Evolutionary conservation across 176 grass and related monocot genomes (phyloP), one percentile per base, ranked within the genome.

Genomic region (Avena insularis): DNA sequence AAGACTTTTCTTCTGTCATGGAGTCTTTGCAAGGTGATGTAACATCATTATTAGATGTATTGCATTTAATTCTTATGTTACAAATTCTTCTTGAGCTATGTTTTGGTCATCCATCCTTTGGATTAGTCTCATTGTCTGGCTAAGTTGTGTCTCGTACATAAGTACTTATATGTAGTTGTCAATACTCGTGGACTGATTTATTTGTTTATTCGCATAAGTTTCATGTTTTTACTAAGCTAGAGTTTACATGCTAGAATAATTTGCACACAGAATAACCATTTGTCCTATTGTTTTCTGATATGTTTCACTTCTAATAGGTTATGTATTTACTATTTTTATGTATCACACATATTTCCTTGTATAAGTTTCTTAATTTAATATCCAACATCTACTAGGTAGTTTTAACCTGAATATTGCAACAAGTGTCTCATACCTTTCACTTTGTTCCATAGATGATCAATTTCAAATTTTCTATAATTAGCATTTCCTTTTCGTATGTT

Each of bases 11-110:
- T 84, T 75, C 86, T 71, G 88, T 86, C 21, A 82, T 95, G 77
- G 79, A 82, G 71, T 81, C 56, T 82, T 79, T 95, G 71, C 88
- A 92, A 95, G 90, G 95, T 95, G 82, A 60, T 69, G 71, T 51
- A 84, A 77, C 64, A 67, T 38, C 59, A 20, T 77, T 51, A 47
- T 48, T 23, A 53, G 2, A 12, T 46, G 12, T 50, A 75, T 75
- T 49, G 12, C 14, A 75, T 21, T 25, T 75, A 29, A 23, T 70
- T 38, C 80, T 38, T 33, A 50, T 20, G 56, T 12, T 59, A 4
- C 46, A 11, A 60, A 11, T 47, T 74, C 9, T n/a, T 9, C 38
- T 33, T 16, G 12, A 29, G 11, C 3, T 75, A 7, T 51, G 6
- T 8, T 75, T 29, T 75, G 7, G 8, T 29, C 72, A 29, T 75